A percentile compares a stretch with the other conserved stretches of the same genome.
Evolutionary conservation across 2,329 filamentous ascomycete species (phyloP).

Genomic region (Apiospora saccharicola): DNA sequence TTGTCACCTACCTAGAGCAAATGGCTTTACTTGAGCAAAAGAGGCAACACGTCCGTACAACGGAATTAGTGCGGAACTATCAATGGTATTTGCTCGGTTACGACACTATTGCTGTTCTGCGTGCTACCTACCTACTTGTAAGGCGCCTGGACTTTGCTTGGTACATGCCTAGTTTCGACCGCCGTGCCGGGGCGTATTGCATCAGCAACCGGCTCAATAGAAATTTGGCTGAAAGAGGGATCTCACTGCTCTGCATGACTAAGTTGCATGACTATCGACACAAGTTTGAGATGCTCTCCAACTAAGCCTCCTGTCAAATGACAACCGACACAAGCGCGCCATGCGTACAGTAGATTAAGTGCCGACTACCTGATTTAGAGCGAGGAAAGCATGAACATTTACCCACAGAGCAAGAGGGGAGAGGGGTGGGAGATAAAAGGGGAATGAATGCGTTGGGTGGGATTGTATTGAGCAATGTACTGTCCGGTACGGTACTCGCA

Average conservation of each 20-base stretch:
- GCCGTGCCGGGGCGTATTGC: not conserved
- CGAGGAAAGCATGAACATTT: not conserved
- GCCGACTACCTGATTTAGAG: not conserved
- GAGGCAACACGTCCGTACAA: conserved; percentile 13
- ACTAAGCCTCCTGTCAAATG: not conserved
- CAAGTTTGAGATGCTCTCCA: not conserved
- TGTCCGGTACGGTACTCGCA: not conserved
- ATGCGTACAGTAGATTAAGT: not conserved
- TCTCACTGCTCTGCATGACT: not conserved
- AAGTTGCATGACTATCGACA: conserved; percentile 10
- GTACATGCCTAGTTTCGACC: conserved; percentile 1
- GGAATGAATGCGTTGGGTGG: not conserved
- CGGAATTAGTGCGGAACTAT: conserved; percentile 7
- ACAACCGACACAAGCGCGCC: not conserved
- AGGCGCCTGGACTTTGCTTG: not conserved
- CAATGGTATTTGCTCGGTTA: not conserved
- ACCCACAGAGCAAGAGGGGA: not conserved
- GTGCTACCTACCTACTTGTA: not conserved
- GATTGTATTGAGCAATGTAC: not conserved
- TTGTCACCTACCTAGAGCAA: conserved; percentile 6
- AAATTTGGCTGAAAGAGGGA: not conserved
- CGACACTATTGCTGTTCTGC: not conserved
- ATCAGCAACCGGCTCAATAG: not conserved
- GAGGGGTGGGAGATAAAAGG: not conserved
- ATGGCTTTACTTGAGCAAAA: conserved; percentile 10